Base-by-base conservation (phyloP, 2,329 filamentous ascomycete genomes). In the Phoma sp. region DNA sequence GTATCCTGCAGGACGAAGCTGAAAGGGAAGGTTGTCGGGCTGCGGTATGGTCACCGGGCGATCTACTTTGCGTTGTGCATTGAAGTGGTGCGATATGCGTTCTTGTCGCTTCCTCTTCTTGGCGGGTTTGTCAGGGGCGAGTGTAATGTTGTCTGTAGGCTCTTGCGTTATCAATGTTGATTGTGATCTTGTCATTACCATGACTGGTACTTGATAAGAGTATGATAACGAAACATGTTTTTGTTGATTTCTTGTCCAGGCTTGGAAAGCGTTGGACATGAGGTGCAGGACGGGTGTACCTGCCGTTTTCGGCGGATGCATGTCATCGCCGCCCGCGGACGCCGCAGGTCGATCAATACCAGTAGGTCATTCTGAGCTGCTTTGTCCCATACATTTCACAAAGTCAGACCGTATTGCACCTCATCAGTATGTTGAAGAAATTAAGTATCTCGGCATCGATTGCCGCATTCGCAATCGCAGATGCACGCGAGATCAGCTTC, bases 1-100 rank as follows among this genome's bases (percentile, higher is more conserved):
- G 68, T 96, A 96, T 6, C 46, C 34, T 5, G 62, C 55, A 4
- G 65, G 61, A 28, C 57, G 59, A 2, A 72, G 66, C 15, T 53
- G 25, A 23, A 72, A 71, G 4, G 37, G 30, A 2, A 72, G 51
- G 4, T 60, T 60, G 4, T 56, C 43, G 0, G 67, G 67, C 18
- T 63, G 56, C 25, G 52, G 42, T 43, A 63, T 49, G 10, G 33
- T 40, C 3, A 56, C 46, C 23, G 59, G 56, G 4, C 51, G 43
- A 14, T 59, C 47, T 30, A 53, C 53, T 40, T 62, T 64, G 28
- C 47, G 56, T 20, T 66, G 56, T 26, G 38, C 39, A 29, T 7
- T 28, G 43, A 53, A 45, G 32, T 60, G 40, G 28, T 49, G 37
- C 17, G 45, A 49, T 21, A 40, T 11, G 18, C 51, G 45, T 15